A percentile compares a stretch with the other conserved stretches of the same genome.
phyloP scores from a whole-genome alignment of 2,329 filamentous ascomycete genomes.

The Fusarium dlaminii region DNA sequence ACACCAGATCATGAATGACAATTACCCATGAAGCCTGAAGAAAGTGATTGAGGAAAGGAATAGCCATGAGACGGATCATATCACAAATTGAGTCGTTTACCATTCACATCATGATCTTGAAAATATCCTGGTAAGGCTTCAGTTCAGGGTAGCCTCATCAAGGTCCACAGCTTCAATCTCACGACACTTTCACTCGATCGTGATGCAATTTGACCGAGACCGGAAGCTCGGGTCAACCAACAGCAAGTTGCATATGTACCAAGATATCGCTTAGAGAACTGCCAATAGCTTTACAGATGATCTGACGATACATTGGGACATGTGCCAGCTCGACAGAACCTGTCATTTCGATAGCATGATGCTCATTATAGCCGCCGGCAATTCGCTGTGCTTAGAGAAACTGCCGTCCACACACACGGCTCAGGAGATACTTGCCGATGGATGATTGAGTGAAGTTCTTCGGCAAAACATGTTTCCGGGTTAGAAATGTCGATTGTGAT shows the following conservation, averaged over 20 bases:
- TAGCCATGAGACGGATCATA: no score
- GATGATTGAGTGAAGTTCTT: not conserved
- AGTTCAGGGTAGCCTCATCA: conserved; percentile 3
- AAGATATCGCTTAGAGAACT: not conserved
- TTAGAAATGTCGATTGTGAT: not conserved
- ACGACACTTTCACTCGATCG: not conserved
- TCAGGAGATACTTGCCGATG: not conserved
- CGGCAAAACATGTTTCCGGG: conserved; percentile 1
- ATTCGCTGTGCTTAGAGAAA: not conserved
- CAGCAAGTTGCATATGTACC: not conserved
- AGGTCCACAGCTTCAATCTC: not conserved
- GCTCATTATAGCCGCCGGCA: conserved; percentile 11
- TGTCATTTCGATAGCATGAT: conserved; percentile 7
- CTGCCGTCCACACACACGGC: not conserved
- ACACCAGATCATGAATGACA: not conserved
- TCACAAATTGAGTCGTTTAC: not conserved
- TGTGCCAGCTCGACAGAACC: not conserved
- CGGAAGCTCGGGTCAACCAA: not conserved
- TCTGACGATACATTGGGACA: conserved; percentile 15
- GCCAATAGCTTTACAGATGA: conserved; percentile 7
- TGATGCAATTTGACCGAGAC: not conserved
- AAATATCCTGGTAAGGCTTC: not conserved
- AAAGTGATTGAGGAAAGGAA: not conserved
- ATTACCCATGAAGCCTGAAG: not conserved
- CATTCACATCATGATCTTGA: not conserved